Evolutionary conservation across 495 filamentous ascomycete species (phyloP).

Genomic region (Hypoxylon trugodes): DNA sequence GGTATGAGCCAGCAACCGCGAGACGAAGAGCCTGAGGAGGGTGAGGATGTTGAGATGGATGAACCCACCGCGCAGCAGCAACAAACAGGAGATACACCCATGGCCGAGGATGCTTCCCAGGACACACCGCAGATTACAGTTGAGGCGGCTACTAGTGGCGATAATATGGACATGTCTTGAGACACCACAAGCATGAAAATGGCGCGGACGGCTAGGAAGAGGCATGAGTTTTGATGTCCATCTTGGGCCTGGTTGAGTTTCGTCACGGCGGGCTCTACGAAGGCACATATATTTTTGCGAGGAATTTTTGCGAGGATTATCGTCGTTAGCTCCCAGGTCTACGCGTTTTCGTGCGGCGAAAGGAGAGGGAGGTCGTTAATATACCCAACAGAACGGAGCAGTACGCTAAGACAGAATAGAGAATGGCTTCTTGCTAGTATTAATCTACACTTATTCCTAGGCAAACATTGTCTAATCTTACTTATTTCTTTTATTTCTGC

Average conservation of each 20-base stretch:
- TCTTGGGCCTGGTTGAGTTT: no score
- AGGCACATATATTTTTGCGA: no score
- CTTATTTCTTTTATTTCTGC: not conserved
- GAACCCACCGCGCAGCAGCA: constrained; percentile 55
- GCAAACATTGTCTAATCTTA: not conserved
- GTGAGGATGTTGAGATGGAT: constrained; percentile 70
- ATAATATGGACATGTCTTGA: constrained; percentile 76
- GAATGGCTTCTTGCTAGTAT: constrained; percentile 2
- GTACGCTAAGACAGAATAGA: constrained; percentile 2
- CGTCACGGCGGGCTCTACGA: no score
- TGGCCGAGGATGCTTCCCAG: constrained; percentile 54
- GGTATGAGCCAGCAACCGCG: constrained; percentile 46
- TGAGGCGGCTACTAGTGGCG: constrained; percentile 58
- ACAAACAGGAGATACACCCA: constrained; percentile 48
- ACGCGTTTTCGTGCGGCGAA: no score
- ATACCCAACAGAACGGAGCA: constrained; percentile 41
- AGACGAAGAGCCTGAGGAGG: constrained; percentile 67
- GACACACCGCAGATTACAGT: constrained; percentile 60
- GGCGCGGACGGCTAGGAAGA: not conserved
- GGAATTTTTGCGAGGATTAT: not conserved
- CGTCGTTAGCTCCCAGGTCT: no score
- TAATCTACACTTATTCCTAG: not conserved
- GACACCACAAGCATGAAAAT: not conserved
- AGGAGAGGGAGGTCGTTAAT: no score
- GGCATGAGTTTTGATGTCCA: no score